phyloP scores from a whole-genome alignment of 257 asterid genomes.

The Hygrophila difformis region DNA sequence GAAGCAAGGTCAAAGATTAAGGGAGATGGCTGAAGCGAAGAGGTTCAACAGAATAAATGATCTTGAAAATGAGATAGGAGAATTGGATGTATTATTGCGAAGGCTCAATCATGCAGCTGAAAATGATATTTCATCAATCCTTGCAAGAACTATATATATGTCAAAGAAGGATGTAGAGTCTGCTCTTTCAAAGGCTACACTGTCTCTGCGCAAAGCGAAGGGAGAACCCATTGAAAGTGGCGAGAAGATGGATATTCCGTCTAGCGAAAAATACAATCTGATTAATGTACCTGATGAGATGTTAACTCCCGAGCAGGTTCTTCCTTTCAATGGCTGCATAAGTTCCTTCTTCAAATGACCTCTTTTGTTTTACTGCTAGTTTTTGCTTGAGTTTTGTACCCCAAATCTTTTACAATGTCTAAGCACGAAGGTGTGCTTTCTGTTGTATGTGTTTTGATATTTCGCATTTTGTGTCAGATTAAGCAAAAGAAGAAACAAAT shows the following conservation, averaged over 20 bases:
- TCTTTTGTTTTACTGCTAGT: neutral
- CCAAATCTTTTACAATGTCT: slow-evolving; percentile 1
- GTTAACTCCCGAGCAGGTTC: slow-evolving; percentile 86
- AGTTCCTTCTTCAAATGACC: slow-evolving; percentile 6
- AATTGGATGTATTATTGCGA: slow-evolving; percentile 65
- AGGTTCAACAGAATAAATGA: slow-evolving; percentile 77
- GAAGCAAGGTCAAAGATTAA: slow-evolving; percentile 93
- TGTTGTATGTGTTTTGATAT: slow-evolving; percentile 8
- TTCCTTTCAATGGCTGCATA: slow-evolving; percentile 14
- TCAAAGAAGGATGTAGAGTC: slow-evolving; percentile 77
- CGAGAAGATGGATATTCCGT: slow-evolving; percentile 58
- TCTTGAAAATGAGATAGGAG: slow-evolving; percentile 80
- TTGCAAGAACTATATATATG: slow-evolving; percentile 43
- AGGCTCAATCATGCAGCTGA: slow-evolving; percentile 54
- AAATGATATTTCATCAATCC: slow-evolving; percentile 45
- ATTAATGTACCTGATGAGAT: slow-evolving; percentile 65
- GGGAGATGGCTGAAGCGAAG: slow-evolving; percentile 99
- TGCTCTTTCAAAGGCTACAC: slow-evolving; percentile 58
- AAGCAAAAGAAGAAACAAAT: slow-evolving; percentile 79
- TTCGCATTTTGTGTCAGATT: slow-evolving; percentile 38
- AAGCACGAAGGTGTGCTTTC: no score
- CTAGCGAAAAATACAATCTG: slow-evolving; percentile 65
- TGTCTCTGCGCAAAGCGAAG: slow-evolving; percentile 84
- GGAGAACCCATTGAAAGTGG: slow-evolving; percentile 76
- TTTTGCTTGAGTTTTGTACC: slow-evolving; percentile 9